Base-by-base conservation (phyloP, 208 protist species). In the Trichomonas gallinae region DNA sequence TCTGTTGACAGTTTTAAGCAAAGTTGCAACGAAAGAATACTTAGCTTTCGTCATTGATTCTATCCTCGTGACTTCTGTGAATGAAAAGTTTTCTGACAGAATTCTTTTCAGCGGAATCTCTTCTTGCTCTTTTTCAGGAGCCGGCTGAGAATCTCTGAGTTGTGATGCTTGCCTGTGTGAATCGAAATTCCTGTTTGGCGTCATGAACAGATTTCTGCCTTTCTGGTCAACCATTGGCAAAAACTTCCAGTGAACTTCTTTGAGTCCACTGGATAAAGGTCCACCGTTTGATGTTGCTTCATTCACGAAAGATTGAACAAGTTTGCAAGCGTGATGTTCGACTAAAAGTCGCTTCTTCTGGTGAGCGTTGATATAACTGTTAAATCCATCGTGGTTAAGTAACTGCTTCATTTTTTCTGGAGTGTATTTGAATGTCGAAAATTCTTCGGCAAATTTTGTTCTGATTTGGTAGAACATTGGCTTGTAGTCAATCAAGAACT, bases 231-330 rank as follows among this genome's bases (percentile, higher is more conserved):
- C 10, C 34, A 42, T 85, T 42, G 26, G 26, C 0, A 42, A 6
- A 15, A 85, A 85, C 42, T 15, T 85, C 81, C 81, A 85, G 11
- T 85, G 26, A 6, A 85, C 58, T 72, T 72, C 58, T 21, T 72
- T 34, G 17, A 40, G 38, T 31, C 13, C 40, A 8, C 34, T 89
- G 4, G 83, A 89, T n/a, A 89, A 31, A n/a, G 83, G 83, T 15
- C 83, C 83, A 48, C 83, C 83, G 46, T 89, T 89, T 89, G 40
- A 89, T 45, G 83, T 89, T 8, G 83, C 36, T 89, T 89, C 83
- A 31, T 40, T 34, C 11, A 89, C 38, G 15, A 89, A 89, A n/a
- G 40, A 46, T 46, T 42, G 38, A n/a, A 40, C 83, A 15, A 89
- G 46, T 89, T 89, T 89, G 38, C 36, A 17, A 1, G 31, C 21